These are phyloP conservation scores for Nephelium lappaceum DNA, from an alignment of 345 rosid species.

Conservation along the genomic window DNA sequence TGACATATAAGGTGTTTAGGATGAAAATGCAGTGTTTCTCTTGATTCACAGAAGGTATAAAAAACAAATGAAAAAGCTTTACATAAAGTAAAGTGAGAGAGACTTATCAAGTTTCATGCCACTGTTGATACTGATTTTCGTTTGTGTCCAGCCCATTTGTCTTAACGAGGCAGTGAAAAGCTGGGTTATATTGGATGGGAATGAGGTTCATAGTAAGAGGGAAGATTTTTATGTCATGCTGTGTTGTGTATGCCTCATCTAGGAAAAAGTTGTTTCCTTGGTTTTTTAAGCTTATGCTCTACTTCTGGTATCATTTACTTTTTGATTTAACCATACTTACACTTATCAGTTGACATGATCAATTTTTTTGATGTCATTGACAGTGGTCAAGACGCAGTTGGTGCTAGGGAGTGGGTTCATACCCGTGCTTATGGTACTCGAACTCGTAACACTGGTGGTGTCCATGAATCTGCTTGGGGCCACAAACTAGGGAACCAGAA, in stretches of 20 bases:
- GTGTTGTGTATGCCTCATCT: not conserved
- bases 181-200: not conserved
- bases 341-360: not conserved
- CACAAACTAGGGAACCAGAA: slow-evolving; percentile 30
- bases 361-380: not conserved
- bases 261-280: not conserved
- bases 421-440: slow-evolving; percentile 28
- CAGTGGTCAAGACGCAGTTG: slow-evolving; percentile 28
- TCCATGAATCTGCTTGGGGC: slow-evolving; percentile 19
- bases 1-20: no score
- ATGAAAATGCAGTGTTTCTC: no score
- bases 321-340: not conserved
- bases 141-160: no score
- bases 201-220: not conserved
- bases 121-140: no score
- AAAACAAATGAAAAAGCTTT: no score
- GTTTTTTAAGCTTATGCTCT: not conserved
- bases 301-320: not conserved
- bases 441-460: slow-evolving; percentile 29
- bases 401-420: slow-evolving; percentile 24
- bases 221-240: no score
- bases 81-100: no score
- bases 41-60: no score
- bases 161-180: not conserved
- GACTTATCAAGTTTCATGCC: no score